phyloP scores from a whole-genome alignment of 768 basidiomycete species.

The Calocybe gangraenosa region DNA sequence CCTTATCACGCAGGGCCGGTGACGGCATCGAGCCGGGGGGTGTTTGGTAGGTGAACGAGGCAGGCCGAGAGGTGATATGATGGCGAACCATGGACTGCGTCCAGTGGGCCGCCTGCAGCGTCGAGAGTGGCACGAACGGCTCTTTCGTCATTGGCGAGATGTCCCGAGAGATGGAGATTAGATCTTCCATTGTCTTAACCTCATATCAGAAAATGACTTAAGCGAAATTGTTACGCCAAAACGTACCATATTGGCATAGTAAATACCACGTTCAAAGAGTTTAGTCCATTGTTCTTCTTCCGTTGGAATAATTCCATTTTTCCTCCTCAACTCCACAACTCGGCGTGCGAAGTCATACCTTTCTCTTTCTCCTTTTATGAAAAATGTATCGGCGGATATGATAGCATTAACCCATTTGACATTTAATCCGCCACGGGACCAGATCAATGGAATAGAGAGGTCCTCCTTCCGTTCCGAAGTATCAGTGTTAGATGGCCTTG shows the following conservation, averaged over 20 bases:
- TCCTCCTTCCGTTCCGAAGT: conserved; percentile 12
- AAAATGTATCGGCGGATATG: conserved; percentile 74
- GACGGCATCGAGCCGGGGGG: conserved; percentile 17
- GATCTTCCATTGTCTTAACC: conserved; percentile 69
- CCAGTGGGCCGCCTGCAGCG: conserved; percentile 82
- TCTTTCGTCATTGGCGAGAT: conserved; percentile 65
- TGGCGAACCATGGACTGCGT: conserved; percentile 62
- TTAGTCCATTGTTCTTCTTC: conserved; percentile 70
- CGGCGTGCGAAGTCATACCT: conserved; percentile 75
- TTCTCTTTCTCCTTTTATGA: conserved; percentile 72
- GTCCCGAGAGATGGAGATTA: conserved; percentile 71
- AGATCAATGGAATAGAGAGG: conserved; percentile 48
- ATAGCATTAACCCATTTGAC: conserved; percentile 71
- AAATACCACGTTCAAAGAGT: conserved; percentile 74
- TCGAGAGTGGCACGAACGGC: conserved; percentile 62
- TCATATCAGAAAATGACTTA: background rate
- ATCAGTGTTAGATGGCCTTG: conserved; percentile 6
- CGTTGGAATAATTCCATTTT: conserved; percentile 43
- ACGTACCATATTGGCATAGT: conserved; percentile 83
- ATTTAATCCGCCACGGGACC: conserved; percentile 71
- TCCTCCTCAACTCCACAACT: conserved; percentile 71
- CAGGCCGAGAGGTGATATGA: conserved; percentile 46
- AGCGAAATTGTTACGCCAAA: background rate
- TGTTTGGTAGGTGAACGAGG: conserved; percentile 22
- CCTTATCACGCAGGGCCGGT: conserved; percentile 47